Conservation (phyloP, 202 grass and related monocot species). For the Bolboschoenoplectus hybrid region DNA sequence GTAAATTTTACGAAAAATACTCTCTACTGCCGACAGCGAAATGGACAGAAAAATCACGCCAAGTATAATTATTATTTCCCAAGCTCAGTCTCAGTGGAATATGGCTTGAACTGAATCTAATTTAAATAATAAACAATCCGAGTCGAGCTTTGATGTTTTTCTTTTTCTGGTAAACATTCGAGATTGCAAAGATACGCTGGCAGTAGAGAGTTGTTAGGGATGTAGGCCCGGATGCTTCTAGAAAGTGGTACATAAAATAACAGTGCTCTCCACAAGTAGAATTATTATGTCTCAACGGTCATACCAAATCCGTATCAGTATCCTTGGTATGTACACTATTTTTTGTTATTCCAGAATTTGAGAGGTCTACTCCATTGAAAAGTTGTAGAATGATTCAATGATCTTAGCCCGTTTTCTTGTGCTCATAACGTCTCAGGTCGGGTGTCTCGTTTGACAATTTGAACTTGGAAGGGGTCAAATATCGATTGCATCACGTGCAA, state of each 20-base stretch:
- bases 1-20: too few relatives aligned
- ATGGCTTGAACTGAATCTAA: not conserved
- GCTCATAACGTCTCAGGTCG: not conserved
- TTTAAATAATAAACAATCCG: not conserved
- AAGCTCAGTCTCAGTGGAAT: not conserved
- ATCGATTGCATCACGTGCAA: slow-evolving; percentile 13
- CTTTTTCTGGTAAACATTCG: not conserved
- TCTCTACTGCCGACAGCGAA: not conserved
- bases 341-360: not conserved
- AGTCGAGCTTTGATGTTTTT: not conserved
- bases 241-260: not conserved
- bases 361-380: not conserved
- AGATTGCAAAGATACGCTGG: not conserved
- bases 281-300: not conserved
- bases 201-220: not conserved
- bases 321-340: not conserved
- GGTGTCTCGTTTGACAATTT: not conserved
- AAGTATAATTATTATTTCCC: not conserved
- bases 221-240: slow-evolving; percentile 21
- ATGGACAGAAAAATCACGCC: not conserved
- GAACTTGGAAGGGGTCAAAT: not conserved
- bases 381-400: not conserved
- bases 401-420: not conserved
- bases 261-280: not conserved
- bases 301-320: not conserved